Conservation (phyloP, 805 yeast genomes). For the Kockiozyma suomiensis region DNA sequence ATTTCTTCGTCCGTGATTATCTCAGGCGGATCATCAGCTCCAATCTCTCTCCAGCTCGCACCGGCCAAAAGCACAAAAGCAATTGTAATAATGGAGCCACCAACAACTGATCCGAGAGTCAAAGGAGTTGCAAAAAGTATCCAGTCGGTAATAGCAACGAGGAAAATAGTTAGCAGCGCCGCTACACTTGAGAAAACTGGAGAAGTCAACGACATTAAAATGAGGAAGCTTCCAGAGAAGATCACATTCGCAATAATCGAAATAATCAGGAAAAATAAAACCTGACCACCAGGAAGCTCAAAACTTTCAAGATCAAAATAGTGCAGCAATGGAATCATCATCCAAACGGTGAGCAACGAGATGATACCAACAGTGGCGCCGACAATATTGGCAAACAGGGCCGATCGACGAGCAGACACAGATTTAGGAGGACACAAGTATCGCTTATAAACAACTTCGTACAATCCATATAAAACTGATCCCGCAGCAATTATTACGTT, state of each 20-base stretch:
- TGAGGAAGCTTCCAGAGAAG: conserved; percentile 71
- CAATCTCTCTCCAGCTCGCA: conserved; percentile 46
- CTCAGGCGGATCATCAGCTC: conserved; percentile 6
- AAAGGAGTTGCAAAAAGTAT: conserved; percentile 61
- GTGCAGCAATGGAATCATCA: conserved; percentile 54
- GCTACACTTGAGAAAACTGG: conserved; percentile 77
- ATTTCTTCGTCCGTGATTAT: conserved; percentile 24
- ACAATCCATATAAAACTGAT: conserved; percentile 47
- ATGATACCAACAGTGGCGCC: conserved; percentile 68
- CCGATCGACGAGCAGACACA: conserved; percentile 66
- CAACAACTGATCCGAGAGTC: conserved; percentile 59
- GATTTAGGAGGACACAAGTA: conserved; percentile 72
- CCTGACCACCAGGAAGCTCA: conserved; percentile 50
- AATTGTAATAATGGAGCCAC: conserved; percentile 66
- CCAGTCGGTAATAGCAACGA: conserved; percentile 81
- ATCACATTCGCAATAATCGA: conserved; percentile 65
- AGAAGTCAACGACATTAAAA: conserved; percentile 79
- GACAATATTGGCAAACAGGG: conserved; percentile 76
- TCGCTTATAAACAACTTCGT: conserved; percentile 81
- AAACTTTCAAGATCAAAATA: conserved; percentile 60
- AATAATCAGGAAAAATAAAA: conserved; percentile 51
- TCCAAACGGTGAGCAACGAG: conserved; percentile 55
- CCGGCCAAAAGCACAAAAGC: conserved; percentile 64
- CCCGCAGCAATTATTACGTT: conserved; percentile 72
- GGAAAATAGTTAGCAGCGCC: conserved; percentile 71